A percentile compares a stretch with the other conserved stretches of the same genome.
Conservation (phyloP, 257 asterid species). For the Solanum corneliomulleri region DNA sequence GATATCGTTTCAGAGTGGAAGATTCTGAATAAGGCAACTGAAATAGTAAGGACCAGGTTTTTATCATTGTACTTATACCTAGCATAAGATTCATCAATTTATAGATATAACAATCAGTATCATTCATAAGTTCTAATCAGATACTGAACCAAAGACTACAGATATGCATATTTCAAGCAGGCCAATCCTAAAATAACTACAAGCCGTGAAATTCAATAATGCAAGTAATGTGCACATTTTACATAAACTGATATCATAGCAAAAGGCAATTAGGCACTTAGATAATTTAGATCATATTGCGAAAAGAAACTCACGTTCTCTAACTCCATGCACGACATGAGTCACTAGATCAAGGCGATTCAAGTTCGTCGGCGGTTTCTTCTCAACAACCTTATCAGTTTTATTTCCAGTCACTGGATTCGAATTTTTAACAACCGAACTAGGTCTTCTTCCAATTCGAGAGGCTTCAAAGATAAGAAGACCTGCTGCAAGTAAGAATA, state of each 20-base stretch:
- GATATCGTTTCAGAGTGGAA: background rate
- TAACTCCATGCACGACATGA: constrained; percentile 53
- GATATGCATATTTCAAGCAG: background rate
- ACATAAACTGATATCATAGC: background rate
- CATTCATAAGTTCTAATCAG: background rate
- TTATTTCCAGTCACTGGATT: constrained; percentile 13
- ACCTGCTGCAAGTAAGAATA: constrained; percentile 38
- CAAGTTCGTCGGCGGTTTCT: constrained; percentile 40
- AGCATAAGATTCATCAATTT: background rate
- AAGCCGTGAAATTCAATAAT: background rate
- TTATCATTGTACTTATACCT: background rate
- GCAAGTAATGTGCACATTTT: background rate
- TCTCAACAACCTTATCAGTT: background rate
- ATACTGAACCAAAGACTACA: background rate
- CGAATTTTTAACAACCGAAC: constrained; percentile 8
- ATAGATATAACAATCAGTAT: background rate
- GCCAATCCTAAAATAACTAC: background rate
- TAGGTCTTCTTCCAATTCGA: constrained; percentile 31
- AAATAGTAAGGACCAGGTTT: background rate
- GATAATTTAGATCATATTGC: background rate
- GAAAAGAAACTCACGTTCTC: constrained; percentile 46
- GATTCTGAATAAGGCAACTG: background rate
- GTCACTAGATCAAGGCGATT: constrained; percentile 64
- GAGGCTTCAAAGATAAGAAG: constrained; percentile 55
- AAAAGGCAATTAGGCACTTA: background rate